Base-by-base conservation (phyloP, 1,139 yeast species). In the Geotrichum cucujoidarum region DNA sequence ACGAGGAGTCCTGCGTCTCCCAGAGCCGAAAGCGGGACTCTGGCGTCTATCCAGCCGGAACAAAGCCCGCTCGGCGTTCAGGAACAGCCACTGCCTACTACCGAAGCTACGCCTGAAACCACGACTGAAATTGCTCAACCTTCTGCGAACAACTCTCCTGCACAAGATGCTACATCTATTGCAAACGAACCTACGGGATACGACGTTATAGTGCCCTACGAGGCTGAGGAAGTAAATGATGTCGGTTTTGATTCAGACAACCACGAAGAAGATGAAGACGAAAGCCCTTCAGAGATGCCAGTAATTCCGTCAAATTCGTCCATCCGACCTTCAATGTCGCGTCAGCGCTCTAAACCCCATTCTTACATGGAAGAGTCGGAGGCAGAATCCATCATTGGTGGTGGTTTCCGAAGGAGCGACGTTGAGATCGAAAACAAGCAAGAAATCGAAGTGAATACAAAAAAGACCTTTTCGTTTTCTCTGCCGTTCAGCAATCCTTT, bases 371-470 rank as follows among this genome's bases (percentile, higher is more conserved):
- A 53, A 27, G 53, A 49, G 35, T 53, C 51, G 7, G 65, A 62
- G 27, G 66, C 66, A 1, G 56, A 55, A 17, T 58, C 63, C 21
- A 60, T 63, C 45, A 62, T 63, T 41, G 66, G 66, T 11, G 67
- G 66, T 7, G 49, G 51, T 16, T 40, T 54, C 10, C 35, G 49
- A 4, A 33, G 21, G n/a, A 30, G n/a, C 2, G 48, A 29, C 21
- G 47, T 31, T 7, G 49, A 38, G 8, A 43, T 50, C 16, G 48
- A 45, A 27, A 37, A 39, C 3, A n/a, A n/a, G n/a, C n/a, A n/a
- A n/a, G n/a, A n/a, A n/a, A n/a, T n/a, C n/a, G n/a, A n/a, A n/a
- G n/a, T n/a, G n/a, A n/a, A n/a, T 21, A 40, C 5, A 32, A 27
- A 41, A 18, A 59, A 59, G 46, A 57, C 62, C 11, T 62, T 62